Evolutionary conservation across 2,329 filamentous ascomycete species (phyloP).

Genomic region (Ceratocystis huliohia): DNA sequence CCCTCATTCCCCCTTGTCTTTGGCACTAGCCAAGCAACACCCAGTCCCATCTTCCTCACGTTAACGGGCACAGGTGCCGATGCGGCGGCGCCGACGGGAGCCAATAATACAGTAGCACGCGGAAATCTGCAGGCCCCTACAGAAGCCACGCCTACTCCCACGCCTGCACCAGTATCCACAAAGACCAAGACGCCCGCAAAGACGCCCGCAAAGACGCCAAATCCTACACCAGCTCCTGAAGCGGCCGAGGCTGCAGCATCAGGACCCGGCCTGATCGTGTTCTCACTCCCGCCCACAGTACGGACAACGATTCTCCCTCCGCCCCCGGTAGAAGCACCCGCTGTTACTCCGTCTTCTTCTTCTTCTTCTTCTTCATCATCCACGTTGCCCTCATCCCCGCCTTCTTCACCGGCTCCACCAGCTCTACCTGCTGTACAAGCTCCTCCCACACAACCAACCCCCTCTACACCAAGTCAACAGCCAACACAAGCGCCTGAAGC

Average conservation of each 20-base stretch:
- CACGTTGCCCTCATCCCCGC: neutral
- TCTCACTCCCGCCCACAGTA: neutral
- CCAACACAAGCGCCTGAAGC: constrained; percentile 18
- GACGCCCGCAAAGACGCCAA: neutral
- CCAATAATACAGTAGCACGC: neutral
- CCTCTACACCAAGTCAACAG: constrained; percentile 11
- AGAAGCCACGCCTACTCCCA: neutral
- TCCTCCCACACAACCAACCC: constrained; percentile 23
- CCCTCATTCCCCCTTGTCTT: neutral
- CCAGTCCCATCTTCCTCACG: constrained; percentile 17
- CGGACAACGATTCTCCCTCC: neutral
- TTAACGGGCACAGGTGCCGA: neutral
- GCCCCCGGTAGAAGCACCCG: neutral
- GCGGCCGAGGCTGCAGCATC: neutral
- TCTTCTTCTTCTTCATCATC: neutral
- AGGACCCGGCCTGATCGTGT: neutral
- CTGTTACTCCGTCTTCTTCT: neutral
- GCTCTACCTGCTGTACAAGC: constrained; percentile 4
- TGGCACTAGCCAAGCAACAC: constrained; percentile 12
- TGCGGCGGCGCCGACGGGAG: neutral
- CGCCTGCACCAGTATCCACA: neutral
- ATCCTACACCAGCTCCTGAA: neutral
- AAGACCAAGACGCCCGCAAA: neutral
- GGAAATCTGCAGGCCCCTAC: neutral
- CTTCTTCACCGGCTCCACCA: neutral